These are phyloP conservation scores for Starmerella geochares DNA, from an alignment of 805 yeast genomes.

Conservation along the genomic window DNA sequence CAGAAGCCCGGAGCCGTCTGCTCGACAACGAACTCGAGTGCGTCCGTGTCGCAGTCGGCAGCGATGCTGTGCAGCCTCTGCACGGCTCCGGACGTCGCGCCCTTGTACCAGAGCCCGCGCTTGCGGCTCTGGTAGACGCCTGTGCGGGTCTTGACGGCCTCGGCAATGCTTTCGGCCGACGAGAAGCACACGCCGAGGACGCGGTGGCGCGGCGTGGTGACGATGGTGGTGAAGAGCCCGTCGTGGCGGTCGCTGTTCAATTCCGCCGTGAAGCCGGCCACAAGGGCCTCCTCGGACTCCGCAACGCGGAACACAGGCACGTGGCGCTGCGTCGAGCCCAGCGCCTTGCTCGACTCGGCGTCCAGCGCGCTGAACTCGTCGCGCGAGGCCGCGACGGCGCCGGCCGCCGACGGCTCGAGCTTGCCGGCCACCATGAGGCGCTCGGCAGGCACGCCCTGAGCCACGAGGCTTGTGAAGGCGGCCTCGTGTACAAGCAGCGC, in stretches of 20 bases:
- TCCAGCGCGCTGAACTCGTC: constrained; percentile 13
- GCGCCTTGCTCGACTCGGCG: constrained; percentile 13
- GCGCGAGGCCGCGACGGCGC: constrained; percentile 17
- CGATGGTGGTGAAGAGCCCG: constrained; percentile 75
- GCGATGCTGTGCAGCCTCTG: constrained; percentile 61
- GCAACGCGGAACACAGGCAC: constrained; percentile 22
- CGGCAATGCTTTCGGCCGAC: constrained; percentile 65
- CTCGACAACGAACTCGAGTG: constrained; percentile 73
- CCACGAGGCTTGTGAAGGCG: constrained; percentile 32
- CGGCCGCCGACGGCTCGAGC: constrained; percentile 17
- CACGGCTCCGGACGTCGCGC: constrained; percentile 92
- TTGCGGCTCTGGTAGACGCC: constrained; percentile 91
- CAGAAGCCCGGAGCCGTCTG: constrained; percentile 88
- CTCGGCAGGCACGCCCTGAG: constrained; percentile 43
- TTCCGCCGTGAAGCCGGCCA: constrained; percentile 9
- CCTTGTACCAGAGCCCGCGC: constrained; percentile 91
- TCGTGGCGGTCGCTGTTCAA: constrained; percentile 60
- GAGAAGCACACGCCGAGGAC: constrained; percentile 89
- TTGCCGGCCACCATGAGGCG: constrained; percentile 34
- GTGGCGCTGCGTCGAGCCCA: constrained; percentile 19
- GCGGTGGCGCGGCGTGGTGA: constrained; percentile 56
- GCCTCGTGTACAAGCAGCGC: constrained; percentile 33
- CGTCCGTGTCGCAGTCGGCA: constrained; percentile 87
- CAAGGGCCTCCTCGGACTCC: constrained; percentile 12
- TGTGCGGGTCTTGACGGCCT: constrained; percentile 66